Conservation (phyloP, 23 red algal genomes). For the Gracilaria caudata region DNA sequence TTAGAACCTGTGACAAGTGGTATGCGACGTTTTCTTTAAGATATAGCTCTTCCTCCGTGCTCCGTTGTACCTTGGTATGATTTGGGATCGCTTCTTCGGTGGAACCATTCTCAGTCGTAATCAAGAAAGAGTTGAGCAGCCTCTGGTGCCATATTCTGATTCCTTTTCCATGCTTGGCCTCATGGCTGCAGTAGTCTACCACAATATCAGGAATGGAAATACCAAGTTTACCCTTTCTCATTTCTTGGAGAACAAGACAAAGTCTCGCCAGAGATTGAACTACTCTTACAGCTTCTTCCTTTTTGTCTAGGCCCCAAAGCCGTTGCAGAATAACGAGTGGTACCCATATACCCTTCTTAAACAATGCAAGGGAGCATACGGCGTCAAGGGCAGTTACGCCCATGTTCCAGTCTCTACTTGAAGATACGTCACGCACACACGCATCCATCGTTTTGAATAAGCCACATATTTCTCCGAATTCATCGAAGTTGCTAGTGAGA, state of each 20-base stretch:
- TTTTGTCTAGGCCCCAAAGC: slow-evolving; percentile 25
- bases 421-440: slow-evolving; percentile 22
- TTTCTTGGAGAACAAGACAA: slow-evolving; percentile 20
- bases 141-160: slow-evolving; percentile 35
- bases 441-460: slow-evolving; percentile 23
- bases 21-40: slow-evolving; percentile 28
- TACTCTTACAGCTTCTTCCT: slow-evolving; percentile 26
- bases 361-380: slow-evolving; percentile 27
- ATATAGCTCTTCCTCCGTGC: slow-evolving; percentile 18
- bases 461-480: slow-evolving; percentile 67
- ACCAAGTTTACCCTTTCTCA: not conserved
- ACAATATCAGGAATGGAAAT: slow-evolving; percentile 51
- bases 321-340: slow-evolving; percentile 32
- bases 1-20: slow-evolving; percentile 27
- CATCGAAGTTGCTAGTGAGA: slow-evolving; percentile 52
- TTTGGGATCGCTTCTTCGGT: not conserved
- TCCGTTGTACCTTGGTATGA: not conserved
- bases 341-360: slow-evolving; percentile 15
- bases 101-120: slow-evolving; percentile 1
- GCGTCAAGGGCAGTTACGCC: slow-evolving; percentile 18
- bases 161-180: slow-evolving; percentile 20
- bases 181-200: slow-evolving; percentile 33
- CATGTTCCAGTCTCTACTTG: slow-evolving; percentile 11
- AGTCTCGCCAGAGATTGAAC: slow-evolving; percentile 20
- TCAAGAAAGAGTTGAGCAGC: slow-evolving; percentile 33